phyloP scores from a whole-genome alignment of 2,329 filamentous ascomycete genomes.

The Podosphaera aphanis region DNA sequence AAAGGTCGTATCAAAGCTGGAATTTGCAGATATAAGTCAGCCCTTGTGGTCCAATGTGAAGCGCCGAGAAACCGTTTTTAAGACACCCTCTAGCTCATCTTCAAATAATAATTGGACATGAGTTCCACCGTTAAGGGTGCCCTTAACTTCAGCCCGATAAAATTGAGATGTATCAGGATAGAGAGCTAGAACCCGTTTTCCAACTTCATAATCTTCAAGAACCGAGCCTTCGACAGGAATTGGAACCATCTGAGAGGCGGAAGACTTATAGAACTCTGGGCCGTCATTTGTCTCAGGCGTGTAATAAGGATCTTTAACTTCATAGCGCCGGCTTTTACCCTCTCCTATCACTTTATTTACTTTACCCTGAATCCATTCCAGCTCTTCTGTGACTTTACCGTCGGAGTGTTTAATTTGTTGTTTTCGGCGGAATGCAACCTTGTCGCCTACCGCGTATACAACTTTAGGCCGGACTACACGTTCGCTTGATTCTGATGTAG shows the following conservation, averaged over 20 bases:
- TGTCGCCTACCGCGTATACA: conserved; percentile 35
- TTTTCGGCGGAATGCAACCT: conserved; percentile 43
- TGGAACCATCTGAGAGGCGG: conserved; percentile 52
- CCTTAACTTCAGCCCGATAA: conserved; percentile 63
- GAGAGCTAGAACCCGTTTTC: conserved; percentile 51
- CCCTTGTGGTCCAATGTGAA: conserved; percentile 48
- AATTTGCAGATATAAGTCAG: conserved; percentile 1
- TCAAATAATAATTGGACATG: conserved; percentile 52
- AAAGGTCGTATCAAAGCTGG: neutral
- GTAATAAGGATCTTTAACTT: conserved; percentile 58
- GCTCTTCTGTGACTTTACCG: conserved; percentile 15
- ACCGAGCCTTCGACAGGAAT: conserved; percentile 39
- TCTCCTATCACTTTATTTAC: conserved; percentile 55
- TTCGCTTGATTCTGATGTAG: conserved; percentile 8
- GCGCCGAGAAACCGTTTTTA: conserved; percentile 51
- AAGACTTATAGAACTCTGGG: conserved; percentile 36
- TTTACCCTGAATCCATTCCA: conserved; percentile 53
- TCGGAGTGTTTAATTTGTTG: conserved; percentile 19
- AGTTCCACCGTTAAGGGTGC: conserved; percentile 26
- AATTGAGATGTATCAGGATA: conserved; percentile 73
- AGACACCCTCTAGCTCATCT: conserved; percentile 49
- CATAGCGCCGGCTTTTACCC: conserved; percentile 54
- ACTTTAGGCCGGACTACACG: conserved; percentile 22
- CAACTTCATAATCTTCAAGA: conserved; percentile 36
- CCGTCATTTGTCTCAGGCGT: conserved; percentile 27